A percentile compares a stretch with the other conserved stretches of the same genome.
phyloP scores from a whole-genome alignment of 768 basidiomycete genomes.

The Suillus lakei region DNA sequence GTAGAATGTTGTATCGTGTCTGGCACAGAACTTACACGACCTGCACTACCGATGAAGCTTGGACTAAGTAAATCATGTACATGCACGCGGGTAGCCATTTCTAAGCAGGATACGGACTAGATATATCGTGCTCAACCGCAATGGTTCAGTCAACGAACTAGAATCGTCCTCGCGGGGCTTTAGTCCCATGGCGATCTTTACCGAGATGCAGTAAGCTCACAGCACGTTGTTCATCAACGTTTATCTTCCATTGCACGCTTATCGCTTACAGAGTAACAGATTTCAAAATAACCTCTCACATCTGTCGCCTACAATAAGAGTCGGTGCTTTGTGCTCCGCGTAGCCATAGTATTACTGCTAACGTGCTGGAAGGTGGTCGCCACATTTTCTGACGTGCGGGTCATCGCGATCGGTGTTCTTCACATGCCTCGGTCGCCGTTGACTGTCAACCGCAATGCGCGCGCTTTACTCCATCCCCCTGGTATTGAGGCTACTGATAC shows the following conservation, averaged over 20 bases:
- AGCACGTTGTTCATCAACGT: not conserved
- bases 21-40: conserved; percentile 70
- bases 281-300: conserved; percentile 71
- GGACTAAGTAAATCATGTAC: conserved; percentile 67
- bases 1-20: conserved; percentile 63
- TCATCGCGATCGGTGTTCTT: conserved; percentile 72
- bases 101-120: conserved; percentile 37
- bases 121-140: conserved; percentile 77
- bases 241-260: conserved; percentile 6
- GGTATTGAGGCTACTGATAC: conserved; percentile 49
- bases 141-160: conserved; percentile 74
- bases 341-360: conserved; percentile 13
- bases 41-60: conserved; percentile 82
- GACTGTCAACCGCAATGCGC: conserved; percentile 71
- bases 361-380: conserved; percentile 58
- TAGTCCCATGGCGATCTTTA: conserved; percentile 68
- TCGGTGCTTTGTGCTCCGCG: conserved; percentile 37
- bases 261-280: conserved; percentile 38
- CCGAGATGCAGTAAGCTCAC: conserved; percentile 71
- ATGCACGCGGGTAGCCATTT: conserved; percentile 9
- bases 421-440: conserved; percentile 59
- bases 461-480: conserved; percentile 68
- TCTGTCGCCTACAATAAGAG: conserved; percentile 68
- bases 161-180: conserved; percentile 71
- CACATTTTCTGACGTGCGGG: conserved; percentile 71